Base-by-base conservation (phyloP, 768 basidiomycete species). In the Boletus bicolor region DNA sequence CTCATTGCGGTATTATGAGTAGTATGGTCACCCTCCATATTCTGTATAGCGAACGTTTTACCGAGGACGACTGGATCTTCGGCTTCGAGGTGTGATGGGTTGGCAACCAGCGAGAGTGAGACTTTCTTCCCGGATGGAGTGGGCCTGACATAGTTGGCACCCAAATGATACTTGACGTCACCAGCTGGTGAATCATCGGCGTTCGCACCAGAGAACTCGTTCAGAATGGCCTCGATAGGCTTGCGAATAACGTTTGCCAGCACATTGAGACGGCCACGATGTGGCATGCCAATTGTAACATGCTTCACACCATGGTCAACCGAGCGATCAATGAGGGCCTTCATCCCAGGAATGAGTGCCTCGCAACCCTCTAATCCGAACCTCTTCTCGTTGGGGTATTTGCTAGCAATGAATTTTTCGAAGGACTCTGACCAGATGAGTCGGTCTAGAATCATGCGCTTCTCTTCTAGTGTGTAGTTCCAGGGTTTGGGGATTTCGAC, bases 361-460 rank as follows among this genome's bases (percentile, higher is more conserved):
- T 99, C 97, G 73, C 94, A 97, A 53, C 97, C 97, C 74, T 99
- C 97, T 42, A 99, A 83, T 73, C 97, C 97, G 74, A 99, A 99
- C 45, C 97, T 89, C 76, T 99, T 99, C 79, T 99, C 97, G 76
- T 98, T 99, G 63, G 97, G 97, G 76, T 92, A 97, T 73, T 98
- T 99, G 81, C 85, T 91, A 21, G 94, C 89, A 60, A 99, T 94
- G 81, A 98, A 99, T 68, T 94, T 94, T 73, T 99, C 97, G 68
- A 98, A 98, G 5, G 91, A 89, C 66, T 98, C 97, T n/a, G 96
- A 98, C 97, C 97, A 99, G 71, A 98, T 98, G 64, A 98, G 87
- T 57, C 97, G 91, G 76, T 99, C 97, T 53, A 99, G 84, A 61
- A 99, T 95, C 91, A 98, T 95, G 45, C 93, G 87, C 76, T 98